These are phyloP conservation scores for Phyllosticta citribraziliensis DNA, from an alignment of 2,329 filamentous ascomycete species.

Conservation along the genomic window DNA sequence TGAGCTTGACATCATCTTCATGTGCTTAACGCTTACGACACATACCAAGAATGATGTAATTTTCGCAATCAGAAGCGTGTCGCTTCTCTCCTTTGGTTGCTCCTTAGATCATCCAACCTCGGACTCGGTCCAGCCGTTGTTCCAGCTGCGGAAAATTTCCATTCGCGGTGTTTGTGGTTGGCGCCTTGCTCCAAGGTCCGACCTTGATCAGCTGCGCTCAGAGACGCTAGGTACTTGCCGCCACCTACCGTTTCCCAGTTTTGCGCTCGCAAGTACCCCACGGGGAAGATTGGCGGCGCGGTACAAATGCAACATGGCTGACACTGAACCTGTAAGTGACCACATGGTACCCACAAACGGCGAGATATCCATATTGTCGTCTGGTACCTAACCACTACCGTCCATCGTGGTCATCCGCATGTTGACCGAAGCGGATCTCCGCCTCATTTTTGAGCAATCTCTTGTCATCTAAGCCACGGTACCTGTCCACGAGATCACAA, in stretches of 20 bases:
- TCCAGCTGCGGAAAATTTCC: neutral
- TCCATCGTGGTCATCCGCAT: neutral
- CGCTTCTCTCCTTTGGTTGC: too few relatives aligned
- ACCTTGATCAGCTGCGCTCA: neutral
- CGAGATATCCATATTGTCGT: neutral
- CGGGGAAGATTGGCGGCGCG: neutral
- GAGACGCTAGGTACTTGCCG: neutral
- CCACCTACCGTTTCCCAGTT: neutral
- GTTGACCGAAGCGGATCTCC: neutral
- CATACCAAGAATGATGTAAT: neutral
- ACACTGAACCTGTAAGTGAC: neutral
- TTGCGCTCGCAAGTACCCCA: neutral
- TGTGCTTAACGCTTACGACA: neutral
- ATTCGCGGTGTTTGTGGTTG: neutral
- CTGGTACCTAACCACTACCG: neutral
- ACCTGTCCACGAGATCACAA: neutral
- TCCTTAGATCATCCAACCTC: neutral
- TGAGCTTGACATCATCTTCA: neutral
- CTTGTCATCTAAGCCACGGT: neutral
- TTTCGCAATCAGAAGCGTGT: neutral
- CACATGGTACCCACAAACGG: neutral
- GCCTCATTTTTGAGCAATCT: neutral
- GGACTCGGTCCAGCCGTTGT: neutral
- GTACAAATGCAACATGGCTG: neutral
- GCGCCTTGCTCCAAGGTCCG: neutral